These are phyloP conservation scores for Pseudogymnoascus sp. DNA, from an alignment of 2,329 filamentous ascomycete species.

Conservation along the genomic window DNA sequence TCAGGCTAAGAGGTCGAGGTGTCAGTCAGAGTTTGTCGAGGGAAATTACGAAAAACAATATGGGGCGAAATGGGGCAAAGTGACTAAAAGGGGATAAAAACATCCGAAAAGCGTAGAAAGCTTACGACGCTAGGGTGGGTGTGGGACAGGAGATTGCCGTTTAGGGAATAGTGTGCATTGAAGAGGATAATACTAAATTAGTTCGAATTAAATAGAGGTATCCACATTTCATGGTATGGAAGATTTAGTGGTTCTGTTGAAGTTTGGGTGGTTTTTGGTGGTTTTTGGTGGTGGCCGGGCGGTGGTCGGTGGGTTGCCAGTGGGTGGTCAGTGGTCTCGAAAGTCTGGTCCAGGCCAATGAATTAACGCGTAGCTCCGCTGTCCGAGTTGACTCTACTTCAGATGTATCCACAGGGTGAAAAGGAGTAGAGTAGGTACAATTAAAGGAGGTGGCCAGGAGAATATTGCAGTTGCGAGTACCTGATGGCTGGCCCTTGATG, in stretches of 20 bases:
- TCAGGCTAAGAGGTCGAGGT: slow-evolving; percentile 8
- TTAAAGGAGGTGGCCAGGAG: background rate
- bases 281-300: too few species aligned
- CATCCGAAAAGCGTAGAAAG: background rate
- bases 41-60: background rate
- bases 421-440: slow-evolving; percentile 2
- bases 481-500: too few species aligned
- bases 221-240: background rate
- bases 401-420: background rate
- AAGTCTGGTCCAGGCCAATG: background rate
- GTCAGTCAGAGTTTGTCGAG: slow-evolving; percentile 2
- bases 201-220: background rate
- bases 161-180: background rate
- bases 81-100: slow-evolving; percentile 2
- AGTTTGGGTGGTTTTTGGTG: too few species aligned
- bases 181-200: background rate
- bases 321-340: background rate
- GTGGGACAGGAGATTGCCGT: background rate
- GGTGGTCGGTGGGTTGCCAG: background rate
- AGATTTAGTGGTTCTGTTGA: background rate
- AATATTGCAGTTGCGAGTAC: background rate
- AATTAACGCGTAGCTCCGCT: background rate
- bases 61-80: background rate
- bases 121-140: background rate
- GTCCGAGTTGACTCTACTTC: background rate